Percentiles rank a stretch among this genome's conserved stretches.
phyloP scores from a whole-genome alignment of 2,329 filamentous ascomycete genomes.

The Aspergillus luchuensis region DNA sequence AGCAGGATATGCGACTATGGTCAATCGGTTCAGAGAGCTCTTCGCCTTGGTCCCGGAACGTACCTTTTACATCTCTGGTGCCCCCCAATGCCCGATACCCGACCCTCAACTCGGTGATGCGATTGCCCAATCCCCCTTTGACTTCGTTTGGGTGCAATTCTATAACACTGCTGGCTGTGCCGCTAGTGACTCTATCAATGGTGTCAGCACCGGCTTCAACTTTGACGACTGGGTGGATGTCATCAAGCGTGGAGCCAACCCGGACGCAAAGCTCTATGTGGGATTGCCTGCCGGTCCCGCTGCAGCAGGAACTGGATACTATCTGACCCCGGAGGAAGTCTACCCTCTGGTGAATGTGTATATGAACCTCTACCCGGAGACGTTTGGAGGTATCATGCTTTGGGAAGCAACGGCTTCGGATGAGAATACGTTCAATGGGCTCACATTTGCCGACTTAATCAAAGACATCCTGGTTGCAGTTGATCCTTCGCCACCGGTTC shows the following conservation, averaged over 20 bases:
- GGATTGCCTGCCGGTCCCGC: conserved; percentile 49
- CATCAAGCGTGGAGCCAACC: conserved; percentile 41
- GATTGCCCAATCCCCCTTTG: conserved; percentile 50
- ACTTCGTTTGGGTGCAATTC: conserved; percentile 59
- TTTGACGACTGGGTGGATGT: conserved; percentile 50
- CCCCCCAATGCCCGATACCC: conserved; percentile 56
- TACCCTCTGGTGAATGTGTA: conserved; percentile 48
- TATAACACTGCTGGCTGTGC: conserved; percentile 58
- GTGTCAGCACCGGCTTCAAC: conserved; percentile 43
- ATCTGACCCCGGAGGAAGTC: conserved; percentile 52
- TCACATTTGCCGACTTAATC: conserved; percentile 51
- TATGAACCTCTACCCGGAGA: conserved; percentile 40
- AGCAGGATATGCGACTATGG: conserved; percentile 51
- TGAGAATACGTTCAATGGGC: conserved; percentile 48
- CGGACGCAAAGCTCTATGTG: conserved; percentile 55
- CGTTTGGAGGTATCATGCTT: conserved; percentile 62
- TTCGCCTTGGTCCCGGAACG: conserved; percentile 38
- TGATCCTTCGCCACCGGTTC: conserved; percentile 27
- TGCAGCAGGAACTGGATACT: conserved; percentile 41
- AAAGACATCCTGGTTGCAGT: conserved; percentile 45
- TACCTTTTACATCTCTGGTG: conserved; percentile 55
- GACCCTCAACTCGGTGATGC: conserved; percentile 51
- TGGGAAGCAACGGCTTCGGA: conserved; percentile 58
- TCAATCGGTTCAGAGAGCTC: conserved; percentile 49
- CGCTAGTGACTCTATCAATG: conserved; percentile 46